Evolutionary conservation across 768 basidiomycete genomes (phyloP).

Genomic region (Kwoniella heveanensis): DNA sequence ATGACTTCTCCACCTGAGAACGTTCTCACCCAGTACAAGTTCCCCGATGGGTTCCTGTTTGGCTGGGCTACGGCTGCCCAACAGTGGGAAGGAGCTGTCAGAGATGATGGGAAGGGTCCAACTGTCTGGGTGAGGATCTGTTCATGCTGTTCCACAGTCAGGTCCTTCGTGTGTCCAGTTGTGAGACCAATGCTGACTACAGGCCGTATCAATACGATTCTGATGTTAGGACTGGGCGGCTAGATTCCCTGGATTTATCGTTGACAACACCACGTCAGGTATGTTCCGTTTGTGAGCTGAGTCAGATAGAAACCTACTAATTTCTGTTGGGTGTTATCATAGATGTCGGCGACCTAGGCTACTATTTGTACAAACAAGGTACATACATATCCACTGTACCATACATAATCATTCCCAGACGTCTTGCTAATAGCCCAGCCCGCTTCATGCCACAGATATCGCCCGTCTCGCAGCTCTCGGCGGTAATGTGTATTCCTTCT

Average conservation of each 20-base stretch:
- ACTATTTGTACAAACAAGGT: constrained; percentile 64
- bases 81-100: constrained; percentile 62
- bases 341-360: constrained; percentile 60
- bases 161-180: no score
- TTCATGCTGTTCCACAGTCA: no score
- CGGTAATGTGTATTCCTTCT: constrained; percentile 63
- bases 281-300: no score
- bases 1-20: constrained; percentile 54
- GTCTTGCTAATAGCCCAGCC: no score
- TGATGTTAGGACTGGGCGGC: constrained; percentile 22
- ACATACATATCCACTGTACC: no score
- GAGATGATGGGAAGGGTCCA: constrained; percentile 38
- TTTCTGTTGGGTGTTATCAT: no score
- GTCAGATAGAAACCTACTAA: no score
- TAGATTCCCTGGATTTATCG: constrained; percentile 25
- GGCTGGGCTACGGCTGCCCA: constrained; percentile 64
- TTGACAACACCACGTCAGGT: constrained; percentile 29
- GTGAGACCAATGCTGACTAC: no score
- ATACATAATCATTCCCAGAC: no score
- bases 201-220: no score
- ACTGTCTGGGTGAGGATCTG: constrained; percentile 59
- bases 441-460: background rate
- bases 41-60: constrained; percentile 62
- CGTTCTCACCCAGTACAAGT: constrained; percentile 59
- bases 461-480: constrained; percentile 62